A percentile compares a stretch with the other conserved stretches of the same genome.
Evolutionary conservation across 441 rosid genomes (phyloP).

Genomic region (Euphorbia corollata): DNA sequence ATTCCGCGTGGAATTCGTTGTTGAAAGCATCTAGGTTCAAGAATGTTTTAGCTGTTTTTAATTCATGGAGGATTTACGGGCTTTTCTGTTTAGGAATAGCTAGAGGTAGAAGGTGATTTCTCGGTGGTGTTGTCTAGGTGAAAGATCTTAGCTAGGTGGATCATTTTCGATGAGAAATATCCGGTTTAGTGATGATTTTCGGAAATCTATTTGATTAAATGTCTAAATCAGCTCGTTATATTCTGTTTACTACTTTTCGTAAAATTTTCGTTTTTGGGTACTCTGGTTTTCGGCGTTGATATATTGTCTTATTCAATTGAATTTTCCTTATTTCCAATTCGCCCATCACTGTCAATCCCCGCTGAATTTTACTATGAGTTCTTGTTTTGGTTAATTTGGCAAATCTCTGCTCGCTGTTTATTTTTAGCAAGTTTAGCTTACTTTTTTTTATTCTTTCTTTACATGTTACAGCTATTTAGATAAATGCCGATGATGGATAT

Average conservation of each 20-base stretch:
- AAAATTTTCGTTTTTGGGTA: background rate
- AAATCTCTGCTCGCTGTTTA: background rate
- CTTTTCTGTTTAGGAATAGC: constrained; percentile 15
- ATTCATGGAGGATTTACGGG: background rate
- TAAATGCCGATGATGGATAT: constrained; percentile 63
- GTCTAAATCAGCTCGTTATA: constrained; percentile 22
- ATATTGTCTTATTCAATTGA: constrained; percentile 15
- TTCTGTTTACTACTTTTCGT: constrained; percentile 6
- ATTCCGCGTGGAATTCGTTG: constrained; percentile 17
- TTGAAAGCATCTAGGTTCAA: background rate
- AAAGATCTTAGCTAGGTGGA: constrained; percentile 42
- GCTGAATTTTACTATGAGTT: constrained; percentile 5
- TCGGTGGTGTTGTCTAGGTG: constrained; percentile 24
- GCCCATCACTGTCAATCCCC: background rate
- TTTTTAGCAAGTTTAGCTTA: constrained; percentile 14
- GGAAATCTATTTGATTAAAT: constrained; percentile 25
- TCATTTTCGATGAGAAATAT: constrained; percentile 29
- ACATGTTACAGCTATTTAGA: constrained; percentile 29
- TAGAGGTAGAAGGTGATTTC: constrained; percentile 20
- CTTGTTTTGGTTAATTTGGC: constrained; percentile 3
- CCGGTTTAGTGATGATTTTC: constrained; percentile 10
- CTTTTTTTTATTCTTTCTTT: constrained; percentile 13
- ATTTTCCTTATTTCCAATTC: background rate
- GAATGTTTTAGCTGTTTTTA: constrained; percentile 8
- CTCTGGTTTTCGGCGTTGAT: background rate